Conservation (phyloP, 345 rosid species). For the Populus davidiana region DNA sequence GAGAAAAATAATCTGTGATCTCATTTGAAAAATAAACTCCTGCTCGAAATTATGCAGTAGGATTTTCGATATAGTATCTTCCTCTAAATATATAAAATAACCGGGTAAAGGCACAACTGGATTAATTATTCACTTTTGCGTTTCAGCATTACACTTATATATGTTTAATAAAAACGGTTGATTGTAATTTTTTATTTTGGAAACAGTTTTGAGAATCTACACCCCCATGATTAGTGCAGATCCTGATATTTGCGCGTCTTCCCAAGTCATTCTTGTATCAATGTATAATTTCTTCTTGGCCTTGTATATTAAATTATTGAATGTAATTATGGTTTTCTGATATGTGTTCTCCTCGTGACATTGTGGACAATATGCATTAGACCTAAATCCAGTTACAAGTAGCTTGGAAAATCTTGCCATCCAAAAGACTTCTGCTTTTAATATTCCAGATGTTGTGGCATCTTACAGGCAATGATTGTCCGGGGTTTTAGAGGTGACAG, state of each 20-base stretch:
- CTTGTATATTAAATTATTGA: neutral
- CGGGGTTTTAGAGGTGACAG: constrained; percentile 92
- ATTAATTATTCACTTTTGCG: neutral
- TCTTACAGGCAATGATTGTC: constrained; percentile 88
- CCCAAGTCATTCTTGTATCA: neutral
- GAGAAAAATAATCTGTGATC: neutral
- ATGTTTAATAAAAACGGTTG: neutral
- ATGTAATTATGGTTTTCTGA: neutral
- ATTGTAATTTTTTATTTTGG: too few species aligned
- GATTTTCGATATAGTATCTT: too few species aligned
- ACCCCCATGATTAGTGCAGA: too few species aligned
- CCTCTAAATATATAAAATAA: too few species aligned
- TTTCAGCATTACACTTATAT: neutral
- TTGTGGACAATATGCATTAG: too few species aligned
- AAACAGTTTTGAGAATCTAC: too few species aligned
- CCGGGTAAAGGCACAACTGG: neutral
- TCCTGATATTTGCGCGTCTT: neutral
- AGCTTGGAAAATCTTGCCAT: neutral
- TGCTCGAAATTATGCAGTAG: neutral
- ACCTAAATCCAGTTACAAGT: neutral
- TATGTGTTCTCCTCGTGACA: too few species aligned
- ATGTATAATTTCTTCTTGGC: neutral
- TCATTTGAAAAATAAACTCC: neutral
- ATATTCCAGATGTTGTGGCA: neutral
- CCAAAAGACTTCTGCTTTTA: neutral